Evolutionary conservation across 371 early-diverging fungal genomes (phyloP).

Genomic region (Syncephalastrum sp.): DNA sequence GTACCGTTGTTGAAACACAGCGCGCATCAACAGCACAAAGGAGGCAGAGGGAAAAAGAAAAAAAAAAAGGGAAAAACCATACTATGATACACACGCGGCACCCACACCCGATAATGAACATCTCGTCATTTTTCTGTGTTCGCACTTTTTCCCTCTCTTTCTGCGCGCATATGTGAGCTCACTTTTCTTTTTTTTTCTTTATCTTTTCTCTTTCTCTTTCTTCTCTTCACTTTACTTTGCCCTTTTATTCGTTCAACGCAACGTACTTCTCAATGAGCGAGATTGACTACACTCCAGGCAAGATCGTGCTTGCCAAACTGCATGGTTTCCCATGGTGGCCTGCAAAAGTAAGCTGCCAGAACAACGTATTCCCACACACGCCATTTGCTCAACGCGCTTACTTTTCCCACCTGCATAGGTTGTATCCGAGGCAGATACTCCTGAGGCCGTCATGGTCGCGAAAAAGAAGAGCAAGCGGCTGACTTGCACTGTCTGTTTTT

Average conservation of each 20-base stretch:
- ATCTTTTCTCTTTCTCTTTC: neutral
- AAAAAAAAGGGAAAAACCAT: neutral
- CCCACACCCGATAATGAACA: too few relatives aligned
- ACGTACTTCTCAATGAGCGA: slow-evolving; percentile 4
- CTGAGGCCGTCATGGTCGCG: too few relatives aligned
- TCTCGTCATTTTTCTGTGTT: slow-evolving; percentile 1
- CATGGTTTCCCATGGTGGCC: slow-evolving; percentile 82
- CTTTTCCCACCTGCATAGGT: too few relatives aligned
- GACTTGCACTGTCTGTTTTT: too few relatives aligned
- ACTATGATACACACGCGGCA: neutral
- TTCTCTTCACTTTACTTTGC: neutral
- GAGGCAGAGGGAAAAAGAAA: neutral
- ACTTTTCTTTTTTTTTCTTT: slow-evolving; percentile 1
- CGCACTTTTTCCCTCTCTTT: slow-evolving; percentile 1
- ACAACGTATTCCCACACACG: neutral
- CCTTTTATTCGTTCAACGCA: neutral
- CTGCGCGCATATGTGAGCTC: neutral
- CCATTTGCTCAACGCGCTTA: neutral
- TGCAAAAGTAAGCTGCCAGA: slow-evolving; percentile 51
- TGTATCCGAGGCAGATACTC: too few relatives aligned
- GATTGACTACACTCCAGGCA: slow-evolving; percentile 49
- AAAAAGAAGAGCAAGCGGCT: too few relatives aligned
- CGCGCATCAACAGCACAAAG: neutral
- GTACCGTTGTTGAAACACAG: too few relatives aligned
- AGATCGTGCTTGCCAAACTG: slow-evolving; percentile 64